phyloP scores from a whole-genome alignment of 192 early-diverging fungal genomes.

The Endogone sp. region DNA sequence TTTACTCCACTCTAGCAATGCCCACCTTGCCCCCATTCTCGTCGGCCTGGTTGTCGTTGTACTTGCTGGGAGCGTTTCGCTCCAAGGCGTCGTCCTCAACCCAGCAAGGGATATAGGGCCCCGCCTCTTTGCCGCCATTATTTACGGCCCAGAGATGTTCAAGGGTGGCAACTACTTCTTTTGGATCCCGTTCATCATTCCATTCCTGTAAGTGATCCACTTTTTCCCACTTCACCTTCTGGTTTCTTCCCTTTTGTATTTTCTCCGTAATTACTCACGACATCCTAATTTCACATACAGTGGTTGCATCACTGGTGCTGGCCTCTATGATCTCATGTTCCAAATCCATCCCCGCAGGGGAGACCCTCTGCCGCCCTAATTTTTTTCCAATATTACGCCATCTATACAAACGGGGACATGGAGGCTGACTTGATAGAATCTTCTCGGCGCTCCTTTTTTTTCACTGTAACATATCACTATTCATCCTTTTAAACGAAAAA shows the following conservation, averaged over 20 bases:
- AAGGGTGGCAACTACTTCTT: not conserved
- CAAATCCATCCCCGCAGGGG: not conserved
- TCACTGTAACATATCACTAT: too few species aligned
- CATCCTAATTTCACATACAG: too few species aligned
- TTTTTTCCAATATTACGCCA: too few species aligned
- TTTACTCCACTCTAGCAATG: not conserved
- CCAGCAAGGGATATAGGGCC: conserved; percentile 80
- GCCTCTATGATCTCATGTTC: not conserved
- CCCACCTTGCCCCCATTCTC: not conserved
- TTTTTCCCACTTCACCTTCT: not conserved
- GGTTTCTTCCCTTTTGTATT: not conserved
- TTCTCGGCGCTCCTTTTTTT: too few species aligned
- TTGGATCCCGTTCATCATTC: not conserved
- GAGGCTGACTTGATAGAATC: too few species aligned
- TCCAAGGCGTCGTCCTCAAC: conserved; percentile 39
- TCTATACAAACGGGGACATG: too few species aligned
- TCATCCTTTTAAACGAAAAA: too few species aligned
- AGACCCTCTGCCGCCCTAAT: not conserved
- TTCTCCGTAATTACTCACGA: too few species aligned
- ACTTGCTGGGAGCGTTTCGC: not conserved
- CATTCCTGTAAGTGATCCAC: not conserved
- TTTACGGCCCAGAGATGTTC: not conserved
- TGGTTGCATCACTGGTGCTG: not conserved
- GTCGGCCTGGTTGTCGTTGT: not conserved
- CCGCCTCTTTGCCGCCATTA: conserved; percentile 56